Evolutionary conservation across 2,329 filamentous ascomycete genomes (phyloP).

Genomic region (Talaromyces amestolkiae): DNA sequence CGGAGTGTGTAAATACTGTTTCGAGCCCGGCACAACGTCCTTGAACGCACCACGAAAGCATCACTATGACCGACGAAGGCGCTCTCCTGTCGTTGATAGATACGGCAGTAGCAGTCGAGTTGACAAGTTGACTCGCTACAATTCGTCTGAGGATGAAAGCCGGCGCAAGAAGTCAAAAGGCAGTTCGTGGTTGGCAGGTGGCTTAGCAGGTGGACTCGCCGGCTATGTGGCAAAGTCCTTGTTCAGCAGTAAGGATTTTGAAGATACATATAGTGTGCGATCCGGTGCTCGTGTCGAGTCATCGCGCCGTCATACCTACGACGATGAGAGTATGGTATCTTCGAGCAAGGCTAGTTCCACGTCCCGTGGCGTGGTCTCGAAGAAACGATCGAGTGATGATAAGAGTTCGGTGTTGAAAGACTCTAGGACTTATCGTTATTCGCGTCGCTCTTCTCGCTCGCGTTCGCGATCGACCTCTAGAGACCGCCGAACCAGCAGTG

Average conservation of each 20-base stretch:
- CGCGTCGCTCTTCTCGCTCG: constrained; percentile 38
- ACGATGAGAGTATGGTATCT: constrained; percentile 29
- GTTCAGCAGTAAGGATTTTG: constrained; percentile 55
- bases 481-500: constrained; percentile 25
- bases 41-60: constrained; percentile 61
- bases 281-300: constrained; percentile 46
- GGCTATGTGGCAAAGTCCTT: constrained; percentile 57
- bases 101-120: constrained; percentile 47
- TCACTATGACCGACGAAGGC: constrained; percentile 49
- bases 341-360: constrained; percentile 41
- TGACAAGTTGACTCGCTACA: constrained; percentile 60
- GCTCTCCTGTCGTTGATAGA: constrained; percentile 45
- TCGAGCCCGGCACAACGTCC: constrained; percentile 58
- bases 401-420: constrained; percentile 11
- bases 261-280: constrained; percentile 60
- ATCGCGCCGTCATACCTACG: constrained; percentile 28
- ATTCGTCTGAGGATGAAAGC: constrained; percentile 51
- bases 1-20: constrained; percentile 64
- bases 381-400: constrained; percentile 18
- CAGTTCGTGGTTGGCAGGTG: constrained; percentile 53
- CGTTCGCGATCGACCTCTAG: constrained; percentile 42
- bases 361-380: constrained; percentile 42
- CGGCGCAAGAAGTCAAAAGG: constrained; percentile 46
- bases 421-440: constrained; percentile 23
- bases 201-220: constrained; percentile 55